A percentile compares a stretch with the other conserved stretches of the same genome.
phyloP scores from a whole-genome alignment of 1,284 basidiomycete species.

The Ustilago vetiveriae region DNA sequence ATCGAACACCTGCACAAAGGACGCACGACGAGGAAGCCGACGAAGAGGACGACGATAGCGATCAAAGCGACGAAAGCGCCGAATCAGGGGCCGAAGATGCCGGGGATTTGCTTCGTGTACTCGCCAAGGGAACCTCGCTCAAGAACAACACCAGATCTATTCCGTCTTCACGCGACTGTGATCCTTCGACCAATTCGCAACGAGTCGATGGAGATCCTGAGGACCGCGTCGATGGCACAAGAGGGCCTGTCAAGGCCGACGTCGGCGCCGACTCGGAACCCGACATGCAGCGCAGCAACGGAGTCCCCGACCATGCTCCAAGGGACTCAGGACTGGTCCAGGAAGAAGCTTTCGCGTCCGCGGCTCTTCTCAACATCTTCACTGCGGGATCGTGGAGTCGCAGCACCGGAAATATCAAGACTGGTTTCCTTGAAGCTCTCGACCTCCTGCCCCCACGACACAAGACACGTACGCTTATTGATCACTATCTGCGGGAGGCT shows the following conservation, averaged over 20 bases:
- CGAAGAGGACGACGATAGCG: slow-evolving; percentile 25
- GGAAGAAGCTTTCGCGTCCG: slow-evolving; percentile 9
- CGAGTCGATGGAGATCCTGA: background rate
- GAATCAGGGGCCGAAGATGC: slow-evolving; percentile 37
- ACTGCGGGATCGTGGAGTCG: background rate
- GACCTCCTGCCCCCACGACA: slow-evolving; percentile 24
- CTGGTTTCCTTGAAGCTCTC: slow-evolving; percentile 14
- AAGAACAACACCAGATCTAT: slow-evolving; percentile 4
- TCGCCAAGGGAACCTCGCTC: slow-evolving; percentile 23
- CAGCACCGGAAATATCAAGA: background rate
- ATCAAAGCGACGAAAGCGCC: slow-evolving; percentile 32
- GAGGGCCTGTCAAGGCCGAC: background rate
- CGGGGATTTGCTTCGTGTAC: slow-evolving; percentile 27
- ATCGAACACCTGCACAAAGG: background rate
- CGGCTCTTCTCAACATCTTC: slow-evolving; percentile 22
- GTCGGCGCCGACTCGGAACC: background rate
- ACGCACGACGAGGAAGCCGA: slow-evolving; percentile 3
- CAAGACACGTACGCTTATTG: slow-evolving; percentile 33
- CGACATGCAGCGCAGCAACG: background rate
- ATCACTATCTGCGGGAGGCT: slow-evolving; percentile 35
- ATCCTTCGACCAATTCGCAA: background rate
- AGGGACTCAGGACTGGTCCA: background rate
- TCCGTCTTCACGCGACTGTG: slow-evolving; percentile 1
- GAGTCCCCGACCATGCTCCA: background rate
- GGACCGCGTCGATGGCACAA: background rate